Base-by-base conservation (phyloP, 177 flowering plant genomes). In the Telopea speciosissima region DNA sequence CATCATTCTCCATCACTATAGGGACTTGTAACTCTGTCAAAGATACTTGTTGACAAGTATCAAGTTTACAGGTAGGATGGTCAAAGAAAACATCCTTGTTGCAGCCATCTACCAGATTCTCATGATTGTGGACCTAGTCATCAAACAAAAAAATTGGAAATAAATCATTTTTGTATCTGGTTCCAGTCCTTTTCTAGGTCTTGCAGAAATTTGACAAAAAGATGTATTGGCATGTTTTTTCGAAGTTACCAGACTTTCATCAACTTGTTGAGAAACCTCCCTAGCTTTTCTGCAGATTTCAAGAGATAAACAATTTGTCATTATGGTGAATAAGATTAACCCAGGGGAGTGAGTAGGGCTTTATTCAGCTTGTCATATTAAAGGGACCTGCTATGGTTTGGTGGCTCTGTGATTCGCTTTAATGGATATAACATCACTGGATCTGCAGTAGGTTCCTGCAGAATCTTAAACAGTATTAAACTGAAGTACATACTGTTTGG, bases 311-410 rank as follows among this genome's bases (percentile, higher is more conserved):
- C 7, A 71, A 66, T 63, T 68, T 58, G 24, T 60, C 62, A 65
- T 67, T 40, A 14, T 5, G 23, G 21, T 5, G 25, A 75, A 28
- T 44, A 25, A 25, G 26, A 75, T 24, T 44, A 25, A 25, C 54
- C 21, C 13, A 59, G 33, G 66, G 23, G 40, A 69, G 12, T 19
- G 19, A 28, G 40, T 24, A 61, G 40, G 54, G 42, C 4, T 49
- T 24, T 10, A 44, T 4, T 66, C 22, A 69, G 19, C 36, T 33
- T 56, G 28, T 68, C 40, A 23, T 58, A 52, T 33, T n/a, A 68
- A 24, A 31, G 8, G 54, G 33, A 88, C 92, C 96, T 89, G 85
- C 66, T 89, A 70, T 73, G 78, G 60, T 64, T 69, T 13, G 86
- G 80, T 69, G 87, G 79, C 42, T 31, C 71, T 24, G 83, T 83